Percentiles rank a stretch among this genome's conserved stretches.
These are phyloP conservation scores for Lithospermum erythrorhizon DNA, from an alignment of 257 asterid genomes.

Conservation along the genomic window DNA sequence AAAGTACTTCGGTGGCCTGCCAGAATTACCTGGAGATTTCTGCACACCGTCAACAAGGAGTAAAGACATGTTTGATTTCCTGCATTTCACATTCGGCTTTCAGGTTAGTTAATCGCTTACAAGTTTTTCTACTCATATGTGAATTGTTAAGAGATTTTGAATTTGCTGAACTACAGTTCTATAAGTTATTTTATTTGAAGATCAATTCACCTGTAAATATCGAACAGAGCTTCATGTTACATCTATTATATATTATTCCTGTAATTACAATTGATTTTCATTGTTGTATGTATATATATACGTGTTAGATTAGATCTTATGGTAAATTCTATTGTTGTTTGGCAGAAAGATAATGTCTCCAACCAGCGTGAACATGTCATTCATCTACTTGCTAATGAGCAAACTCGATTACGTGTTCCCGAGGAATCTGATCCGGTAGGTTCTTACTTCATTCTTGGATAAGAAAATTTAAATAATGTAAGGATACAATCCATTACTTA, in stretches of 20 bases:
- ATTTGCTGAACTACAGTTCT: no score
- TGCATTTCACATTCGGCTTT: constrained; percentile 78
- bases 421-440: constrained; percentile 84
- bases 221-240: no score
- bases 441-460: constrained; percentile 12
- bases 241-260: no score
- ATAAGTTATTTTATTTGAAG: no score
- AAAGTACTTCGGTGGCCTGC: constrained; percentile 73
- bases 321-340: constrained; percentile 13
- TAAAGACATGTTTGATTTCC: constrained; percentile 69
- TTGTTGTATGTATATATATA: no score
- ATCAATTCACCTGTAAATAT: no score
- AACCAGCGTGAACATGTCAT: constrained; percentile 91
- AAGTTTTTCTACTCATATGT: background rate
- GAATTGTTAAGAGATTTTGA: no score
- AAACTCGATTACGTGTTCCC: constrained; percentile 66
- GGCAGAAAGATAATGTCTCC: constrained; percentile 81
- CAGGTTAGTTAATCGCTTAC: constrained; percentile 45
- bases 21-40: constrained; percentile 62
- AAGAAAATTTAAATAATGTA: no score
- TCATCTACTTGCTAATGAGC: constrained; percentile 94
- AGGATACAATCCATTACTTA: background rate
- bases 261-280: no score
- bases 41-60: constrained; percentile 56
- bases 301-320: background rate